A percentile compares a stretch with the other conserved stretches of the same genome.
Conservation (phyloP, 306 rosid species). For the Herpetospermum pedunculosum region DNA sequence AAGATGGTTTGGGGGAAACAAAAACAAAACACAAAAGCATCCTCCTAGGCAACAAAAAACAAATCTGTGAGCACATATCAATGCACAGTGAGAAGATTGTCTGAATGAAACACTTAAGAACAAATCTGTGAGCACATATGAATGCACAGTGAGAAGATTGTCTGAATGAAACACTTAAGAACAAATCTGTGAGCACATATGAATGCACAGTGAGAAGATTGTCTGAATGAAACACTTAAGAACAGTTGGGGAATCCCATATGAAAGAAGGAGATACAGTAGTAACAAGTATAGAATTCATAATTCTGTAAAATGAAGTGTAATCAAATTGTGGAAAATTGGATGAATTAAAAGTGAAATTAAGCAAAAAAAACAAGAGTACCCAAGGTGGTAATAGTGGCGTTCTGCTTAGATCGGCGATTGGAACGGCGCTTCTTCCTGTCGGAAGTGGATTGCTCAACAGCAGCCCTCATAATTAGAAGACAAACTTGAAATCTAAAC, state of each 20-base stretch:
- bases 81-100: not conserved
- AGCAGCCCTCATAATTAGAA: not conserved
- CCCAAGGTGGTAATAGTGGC: slow-evolving; percentile 22
- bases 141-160: no score
- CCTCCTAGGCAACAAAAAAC: not conserved
- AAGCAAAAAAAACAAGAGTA: not conserved
- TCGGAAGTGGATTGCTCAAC: slow-evolving; percentile 37
- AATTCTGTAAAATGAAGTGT: no score
- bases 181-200: no score
- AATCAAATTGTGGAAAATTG: not conserved
- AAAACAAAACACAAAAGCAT: not conserved
- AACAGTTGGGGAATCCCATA: no score
- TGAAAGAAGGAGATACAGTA: not conserved
- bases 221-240: no score
- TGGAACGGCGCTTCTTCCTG: slow-evolving; percentile 60
- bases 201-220: no score
- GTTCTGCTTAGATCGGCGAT: slow-evolving; percentile 57
- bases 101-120: not conserved
- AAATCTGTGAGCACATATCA: not conserved
- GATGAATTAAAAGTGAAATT: not conserved
- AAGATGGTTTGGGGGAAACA: not conserved
- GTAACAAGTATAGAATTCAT: no score
- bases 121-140: no score
- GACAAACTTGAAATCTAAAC: not conserved
- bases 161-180: no score